Base-by-base conservation (phyloP, 345 rosid species). In the Linum trigynum region DNA sequence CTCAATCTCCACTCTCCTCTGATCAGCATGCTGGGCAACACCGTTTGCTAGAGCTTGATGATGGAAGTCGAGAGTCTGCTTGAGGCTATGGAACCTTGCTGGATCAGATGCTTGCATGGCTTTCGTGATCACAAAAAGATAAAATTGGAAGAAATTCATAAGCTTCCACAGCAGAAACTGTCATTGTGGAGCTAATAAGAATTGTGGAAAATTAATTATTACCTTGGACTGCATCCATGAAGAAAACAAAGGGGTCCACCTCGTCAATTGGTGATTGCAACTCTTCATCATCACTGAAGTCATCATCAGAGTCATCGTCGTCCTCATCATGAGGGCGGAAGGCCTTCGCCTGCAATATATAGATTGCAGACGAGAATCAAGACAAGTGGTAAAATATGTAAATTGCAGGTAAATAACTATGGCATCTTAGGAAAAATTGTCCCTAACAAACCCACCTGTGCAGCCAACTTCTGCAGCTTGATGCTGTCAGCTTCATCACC, bases 231-330 rank as follows among this genome's bases (percentile, higher is more conserved):
- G 95, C 82, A 65, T 95, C 99, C 41, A 86, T 91, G 69, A 95
- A 95, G 83, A 83, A 82, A 65, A 95, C 77, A 73, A 95, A 95
- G 57, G 99, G 98, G 73, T 95, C 99, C 71, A 95, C 90, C 70
- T 95, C 97, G 74, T 91, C 98, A 17, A 95, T 89, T 59, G 99
- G 99, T 7, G 98, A 95, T 68, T 86, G 96, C 74, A 86, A 73
- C 77, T 87, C 99, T 51, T 95, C 98, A 68, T 95, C 96, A 50
- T 91, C 98, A 56, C 91, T 95, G 43, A 71, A 95, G 71, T 91
- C 97, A 67, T 95, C 96, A 76, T 95, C 96, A 0, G 94, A 82
- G 70, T 90, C 92, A 0, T 91, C 95, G 0, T 91, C 89, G 0
- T 84, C 89, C 0, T 77, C 82, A 42, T 89, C 98, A 70, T 79